Evolutionary conservation across 148 eudicot species (phyloP).

Genomic region (Rhododendron kiyosumense): DNA sequence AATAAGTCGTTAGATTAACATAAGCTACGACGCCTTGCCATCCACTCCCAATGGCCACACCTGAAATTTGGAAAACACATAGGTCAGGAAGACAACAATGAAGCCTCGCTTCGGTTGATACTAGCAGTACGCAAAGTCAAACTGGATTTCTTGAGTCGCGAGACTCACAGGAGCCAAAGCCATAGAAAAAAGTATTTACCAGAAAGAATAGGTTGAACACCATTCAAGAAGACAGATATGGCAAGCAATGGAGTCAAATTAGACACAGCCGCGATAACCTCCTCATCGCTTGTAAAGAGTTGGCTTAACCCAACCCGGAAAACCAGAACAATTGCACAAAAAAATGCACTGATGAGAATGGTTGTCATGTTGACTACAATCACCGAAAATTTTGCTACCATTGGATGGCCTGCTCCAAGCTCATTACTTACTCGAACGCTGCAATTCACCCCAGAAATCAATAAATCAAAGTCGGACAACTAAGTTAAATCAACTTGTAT

Average conservation of each 20-base stretch:
- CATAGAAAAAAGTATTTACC: conserved; percentile 15
- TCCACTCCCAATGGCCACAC: conserved; percentile 63
- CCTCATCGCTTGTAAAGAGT: conserved; percentile 41
- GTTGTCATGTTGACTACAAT: conserved; percentile 35
- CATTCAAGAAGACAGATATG: conserved; percentile 45
- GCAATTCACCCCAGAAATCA: neutral
- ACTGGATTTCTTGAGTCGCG: neutral
- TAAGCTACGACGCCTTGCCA: conserved; percentile 54
- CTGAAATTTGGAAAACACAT: conserved; percentile 9
- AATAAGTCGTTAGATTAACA: conserved; percentile 46
- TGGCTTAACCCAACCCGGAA: conserved; percentile 36
- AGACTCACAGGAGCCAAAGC: neutral
- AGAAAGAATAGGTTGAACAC: conserved; percentile 48
- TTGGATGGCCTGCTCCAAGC: conserved; percentile 47
- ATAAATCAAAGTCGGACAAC: neutral
- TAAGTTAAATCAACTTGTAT: neutral
- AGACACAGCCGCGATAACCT: conserved; percentile 37
- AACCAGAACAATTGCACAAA: conserved; percentile 32
- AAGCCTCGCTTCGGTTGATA: neutral
- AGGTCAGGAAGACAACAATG: neutral
- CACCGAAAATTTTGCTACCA: conserved; percentile 41
- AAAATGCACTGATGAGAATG: conserved; percentile 31
- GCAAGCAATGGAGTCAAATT: conserved; percentile 43
- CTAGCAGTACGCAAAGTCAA: neutral
- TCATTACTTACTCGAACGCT: conserved; percentile 32